Percentiles rank a stretch among this genome's conserved stretches.
phyloP scores from a whole-genome alignment of 2,329 filamentous ascomycete species.

The Aspergillus flavus region DNA sequence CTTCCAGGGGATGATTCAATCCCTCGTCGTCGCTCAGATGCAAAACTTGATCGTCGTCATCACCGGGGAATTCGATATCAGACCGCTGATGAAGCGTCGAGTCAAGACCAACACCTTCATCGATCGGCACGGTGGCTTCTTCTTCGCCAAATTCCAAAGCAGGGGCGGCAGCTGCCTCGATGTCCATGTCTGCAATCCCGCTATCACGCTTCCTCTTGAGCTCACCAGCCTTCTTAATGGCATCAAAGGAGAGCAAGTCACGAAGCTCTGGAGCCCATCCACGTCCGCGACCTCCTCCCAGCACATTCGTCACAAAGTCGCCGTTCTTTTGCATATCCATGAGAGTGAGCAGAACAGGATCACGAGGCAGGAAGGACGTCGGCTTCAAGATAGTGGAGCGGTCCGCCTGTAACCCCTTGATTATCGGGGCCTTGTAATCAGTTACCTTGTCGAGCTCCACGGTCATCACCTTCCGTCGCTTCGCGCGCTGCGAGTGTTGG shows the following conservation, averaged over 20 bases:
- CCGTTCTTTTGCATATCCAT: conserved; percentile 92
- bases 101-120: conserved; percentile 56
- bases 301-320: conserved; percentile 83
- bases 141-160: conserved; percentile 65
- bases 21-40: conserved; percentile 53
- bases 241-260: conserved; percentile 85
- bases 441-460: conserved; percentile 81
- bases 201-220: conserved; percentile 93
- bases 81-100: conserved; percentile 51
- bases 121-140: conserved; percentile 55
- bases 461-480: conserved; percentile 70
- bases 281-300: conserved; percentile 75
- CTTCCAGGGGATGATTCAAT: conserved; percentile 54
- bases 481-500: conserved; percentile 71
- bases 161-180: conserved; percentile 66
- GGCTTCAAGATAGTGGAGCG: conserved; percentile 83
- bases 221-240: conserved; percentile 74
- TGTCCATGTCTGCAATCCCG: conserved; percentile 78
- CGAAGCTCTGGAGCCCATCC: conserved; percentile 91
- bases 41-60: conserved; percentile 51
- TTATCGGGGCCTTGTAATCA: conserved; percentile 72
- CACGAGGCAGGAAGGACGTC: conserved; percentile 79
- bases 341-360: conserved; percentile 82
- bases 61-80: conserved; percentile 68
- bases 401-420: conserved; percentile 84